Evolutionary conservation across 2,329 filamentous ascomycete species (phyloP), one percentile per base, ranked within the genome.

Genomic region (Curvularia hawaiiensis): DNA sequence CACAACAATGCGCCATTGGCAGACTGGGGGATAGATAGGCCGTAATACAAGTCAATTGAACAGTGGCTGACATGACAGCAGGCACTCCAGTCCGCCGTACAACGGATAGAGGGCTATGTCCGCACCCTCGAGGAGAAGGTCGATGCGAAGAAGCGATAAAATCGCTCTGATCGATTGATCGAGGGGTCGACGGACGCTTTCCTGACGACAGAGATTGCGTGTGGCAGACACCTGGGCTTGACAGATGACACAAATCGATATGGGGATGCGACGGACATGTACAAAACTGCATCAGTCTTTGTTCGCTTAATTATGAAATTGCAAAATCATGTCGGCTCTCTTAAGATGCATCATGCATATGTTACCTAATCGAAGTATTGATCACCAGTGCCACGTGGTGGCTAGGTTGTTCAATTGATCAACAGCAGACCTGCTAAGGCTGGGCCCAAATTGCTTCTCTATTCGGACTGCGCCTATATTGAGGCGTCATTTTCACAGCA

Each of bases 21-120:
- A 0, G 43, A 22, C 3, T 28, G 22, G 24, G 4, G 7, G 11
- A 30, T 11, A 56, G 2, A 26, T 18, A 1, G 18, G 28, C 24
- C 18, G 16, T 5, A 16, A 4, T 16, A 9, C 30, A 18, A 28
- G 7, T 31, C 20, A 40, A 40, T 5, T 20, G 41, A n/a, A 51
- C 10, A 30, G 26, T 51, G 10, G 40, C 65, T 74, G 54, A 74
- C 53, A 33, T 22, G 16, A 39, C 14, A 22, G 2, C 50, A 72
- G 93, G 88, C 91, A 64, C 85, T 98, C 48, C 93, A 97, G 84
- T 84, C 88, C 49, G 91, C 92, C 48, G 93, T 96, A 56, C 89
- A 93, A 77, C 87, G 90, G 74, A 86, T 97, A 76, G 92, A 92
- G 79, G 86, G 85, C 62, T 96, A 97, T 75, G 88, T 97, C 63